Percentiles rank a stretch among this genome's conserved stretches.
phyloP scores from a whole-genome alignment of 1,284 basidiomycete species.

The Waitea zeae region DNA sequence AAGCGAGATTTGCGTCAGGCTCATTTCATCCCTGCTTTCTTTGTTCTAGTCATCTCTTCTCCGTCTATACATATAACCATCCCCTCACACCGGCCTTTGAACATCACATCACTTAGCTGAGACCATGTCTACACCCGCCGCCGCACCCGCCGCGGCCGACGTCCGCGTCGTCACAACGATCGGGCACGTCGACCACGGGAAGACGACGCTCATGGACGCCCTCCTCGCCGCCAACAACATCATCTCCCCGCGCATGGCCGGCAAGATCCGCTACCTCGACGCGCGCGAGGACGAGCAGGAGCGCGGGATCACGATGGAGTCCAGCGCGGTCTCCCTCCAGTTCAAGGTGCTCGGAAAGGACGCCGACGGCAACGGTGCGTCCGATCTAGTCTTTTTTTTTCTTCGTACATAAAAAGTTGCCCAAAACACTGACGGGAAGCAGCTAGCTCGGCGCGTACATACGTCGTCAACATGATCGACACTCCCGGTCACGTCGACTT shows the following conservation, averaged over 20 bases:
- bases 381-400: conserved; percentile 7
- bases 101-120: too few species aligned
- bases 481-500: conserved; percentile 99
- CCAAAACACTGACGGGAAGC: too few species aligned
- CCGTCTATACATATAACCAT: too few species aligned
- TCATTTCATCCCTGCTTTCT: too few species aligned
- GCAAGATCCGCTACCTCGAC: conserved; percentile 92
- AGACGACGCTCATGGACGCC: conserved; percentile 91
- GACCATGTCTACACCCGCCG: too few species aligned
- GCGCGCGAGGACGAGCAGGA: conserved; percentile 96
- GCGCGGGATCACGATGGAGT: conserved; percentile 98
- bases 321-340: conserved; percentile 78
- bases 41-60: too few species aligned
- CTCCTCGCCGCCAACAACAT: conserved; percentile 96
- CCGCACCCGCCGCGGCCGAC: conserved; percentile 21
- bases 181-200: conserved; percentile 83
- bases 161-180: conserved; percentile 68
- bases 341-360: conserved; percentile 59
- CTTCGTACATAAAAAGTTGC: conserved; percentile 18
- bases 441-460: conserved; percentile 43
- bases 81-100: too few species aligned
- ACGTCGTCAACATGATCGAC: conserved; percentile 90
- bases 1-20: too few species aligned
- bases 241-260: conserved; percentile 88
- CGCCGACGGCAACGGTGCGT: conserved; percentile 19